phyloP scores from a whole-genome alignment of 2,329 filamentous ascomycete genomes.

The Penicillium nordicum region DNA sequence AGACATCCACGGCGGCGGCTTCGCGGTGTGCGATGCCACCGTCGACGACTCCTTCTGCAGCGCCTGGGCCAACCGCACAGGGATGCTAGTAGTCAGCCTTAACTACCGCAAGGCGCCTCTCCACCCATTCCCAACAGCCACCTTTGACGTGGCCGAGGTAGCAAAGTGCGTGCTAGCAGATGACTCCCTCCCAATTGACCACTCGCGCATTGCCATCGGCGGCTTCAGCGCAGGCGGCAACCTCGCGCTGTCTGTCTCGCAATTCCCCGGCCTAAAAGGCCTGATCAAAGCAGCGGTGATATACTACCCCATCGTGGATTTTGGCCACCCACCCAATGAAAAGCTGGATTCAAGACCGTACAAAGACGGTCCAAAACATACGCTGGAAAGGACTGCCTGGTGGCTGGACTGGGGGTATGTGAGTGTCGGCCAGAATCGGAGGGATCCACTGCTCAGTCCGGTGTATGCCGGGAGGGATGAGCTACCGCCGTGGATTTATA shows the following conservation, averaged over 20 bases:
- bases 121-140: constrained; percentile 42
- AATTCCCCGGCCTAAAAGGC: constrained; percentile 38
- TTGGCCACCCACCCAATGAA: constrained; percentile 26
- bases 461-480: constrained; percentile 31
- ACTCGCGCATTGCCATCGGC: constrained; percentile 39
- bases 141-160: constrained; percentile 48
- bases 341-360: constrained; percentile 28
- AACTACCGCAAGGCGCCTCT: constrained; percentile 51
- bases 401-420: constrained; percentile 43
- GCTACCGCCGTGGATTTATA: constrained; percentile 45
- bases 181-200: constrained; percentile 47
- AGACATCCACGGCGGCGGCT: constrained; percentile 48
- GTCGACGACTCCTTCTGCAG: constrained; percentile 50
- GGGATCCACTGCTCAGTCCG: constrained; percentile 45
- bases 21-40: constrained; percentile 42
- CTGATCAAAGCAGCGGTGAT: constrained; percentile 40
- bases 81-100: constrained; percentile 47
- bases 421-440: constrained; percentile 29
- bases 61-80: constrained; percentile 40
- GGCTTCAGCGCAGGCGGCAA: constrained; percentile 55
- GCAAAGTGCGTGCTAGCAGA: constrained; percentile 45
- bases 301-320: constrained; percentile 48
- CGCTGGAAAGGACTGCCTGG: constrained; percentile 33
- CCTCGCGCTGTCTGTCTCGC: constrained; percentile 43
- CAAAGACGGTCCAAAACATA: constrained; percentile 18